Conservation (phyloP, 768 basidiomycete species). For the Collybia mongolica region DNA sequence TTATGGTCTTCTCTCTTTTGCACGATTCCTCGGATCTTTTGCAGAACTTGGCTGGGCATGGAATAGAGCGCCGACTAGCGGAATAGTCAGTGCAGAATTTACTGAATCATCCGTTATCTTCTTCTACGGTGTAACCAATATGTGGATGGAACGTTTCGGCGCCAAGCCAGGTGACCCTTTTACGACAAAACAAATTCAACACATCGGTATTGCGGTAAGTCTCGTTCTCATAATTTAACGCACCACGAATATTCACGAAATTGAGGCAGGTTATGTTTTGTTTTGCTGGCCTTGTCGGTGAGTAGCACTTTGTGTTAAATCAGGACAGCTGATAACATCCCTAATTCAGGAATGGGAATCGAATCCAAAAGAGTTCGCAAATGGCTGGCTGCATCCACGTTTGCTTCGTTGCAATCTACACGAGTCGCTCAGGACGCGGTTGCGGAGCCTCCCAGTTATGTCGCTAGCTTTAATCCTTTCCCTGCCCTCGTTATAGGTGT, state of each 20-base stretch:
- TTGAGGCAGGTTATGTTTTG: conserved; percentile 79
- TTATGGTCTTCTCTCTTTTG: conserved; percentile 86
- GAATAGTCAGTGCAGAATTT: conserved; percentile 66
- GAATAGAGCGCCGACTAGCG: conserved; percentile 65
- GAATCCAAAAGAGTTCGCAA: conserved; percentile 74
- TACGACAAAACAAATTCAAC: conserved; percentile 90
- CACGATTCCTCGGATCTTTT: conserved; percentile 91
- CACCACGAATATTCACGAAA: not conserved
- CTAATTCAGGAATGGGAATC: conserved; percentile 62
- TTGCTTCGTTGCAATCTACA: conserved; percentile 27
- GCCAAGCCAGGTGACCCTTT: conserved; percentile 77
- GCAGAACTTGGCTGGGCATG: conserved; percentile 93
- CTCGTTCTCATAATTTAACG: not conserved
- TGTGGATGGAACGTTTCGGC: conserved; percentile 97
- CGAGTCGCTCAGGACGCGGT: conserved; percentile 39
- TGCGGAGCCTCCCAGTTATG: conserved; percentile 71
- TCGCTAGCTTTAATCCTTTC: conserved; percentile 85
- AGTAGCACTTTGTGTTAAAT: not conserved
- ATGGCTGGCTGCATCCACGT: conserved; percentile 67
- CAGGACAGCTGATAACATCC: not conserved
- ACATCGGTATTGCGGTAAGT: conserved; percentile 86
- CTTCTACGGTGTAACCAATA: conserved; percentile 85
- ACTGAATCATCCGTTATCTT: conserved; percentile 83
- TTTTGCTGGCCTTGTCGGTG: conserved; percentile 84
- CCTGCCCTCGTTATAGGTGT: conserved; percentile 92